Evolutionary conservation across 2,329 filamentous ascomycete genomes (phyloP), one percentile per base, ranked within the genome.

Genomic region (Colletotrichum sp.): DNA sequence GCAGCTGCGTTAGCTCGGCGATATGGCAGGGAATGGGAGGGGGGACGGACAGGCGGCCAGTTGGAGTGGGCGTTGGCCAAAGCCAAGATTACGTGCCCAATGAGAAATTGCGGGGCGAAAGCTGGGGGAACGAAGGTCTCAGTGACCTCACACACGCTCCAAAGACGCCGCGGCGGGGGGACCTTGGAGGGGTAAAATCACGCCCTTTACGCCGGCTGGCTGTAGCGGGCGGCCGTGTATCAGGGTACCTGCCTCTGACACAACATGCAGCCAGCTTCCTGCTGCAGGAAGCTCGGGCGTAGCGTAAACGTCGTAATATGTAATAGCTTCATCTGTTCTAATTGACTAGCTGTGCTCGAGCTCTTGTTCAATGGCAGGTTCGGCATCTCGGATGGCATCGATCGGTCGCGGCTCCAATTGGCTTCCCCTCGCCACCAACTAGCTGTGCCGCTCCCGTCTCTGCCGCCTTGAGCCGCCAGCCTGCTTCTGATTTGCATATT

Each of bases 41-140:
- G 63, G 61, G 34, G 30, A 22, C 44, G 44, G 44, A 48, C 39
- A 48, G n/a, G 44, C 44, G n/a, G 3, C 44, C 6, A 52, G 44
- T 52, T 52, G 44, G 44, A 52, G 44, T n/a, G 44, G 44, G n/a
- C n/a, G 39, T 22, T 52, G 44, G 6, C 44, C 44, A 52, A 52
- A 64, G 68, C 72, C 72, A 75, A 75, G 73, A 72, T 73, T 75
- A 64, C 70, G 57, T 65, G 39, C 44, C 48, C 59, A 68, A 55
- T 36, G 34, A 36, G 69, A 68, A 71, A 61, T 59, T 75, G 64
- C 70, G 73, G 73, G 73, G 73, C 69, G 19, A 72, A 72, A 72
- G 69, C 68, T 72, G 63, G 63, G 73, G 70, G 36, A 44, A 22
- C n/a, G 36, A 66, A 22, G 48, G 11, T 25, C 13, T 0, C 16